A percentile compares a stretch with the other conserved stretches of the same genome.
These are phyloP conservation scores for Salisapilia sapeloensis DNA, from an alignment of 352 stramenopile species.

Conservation along the genomic window DNA sequence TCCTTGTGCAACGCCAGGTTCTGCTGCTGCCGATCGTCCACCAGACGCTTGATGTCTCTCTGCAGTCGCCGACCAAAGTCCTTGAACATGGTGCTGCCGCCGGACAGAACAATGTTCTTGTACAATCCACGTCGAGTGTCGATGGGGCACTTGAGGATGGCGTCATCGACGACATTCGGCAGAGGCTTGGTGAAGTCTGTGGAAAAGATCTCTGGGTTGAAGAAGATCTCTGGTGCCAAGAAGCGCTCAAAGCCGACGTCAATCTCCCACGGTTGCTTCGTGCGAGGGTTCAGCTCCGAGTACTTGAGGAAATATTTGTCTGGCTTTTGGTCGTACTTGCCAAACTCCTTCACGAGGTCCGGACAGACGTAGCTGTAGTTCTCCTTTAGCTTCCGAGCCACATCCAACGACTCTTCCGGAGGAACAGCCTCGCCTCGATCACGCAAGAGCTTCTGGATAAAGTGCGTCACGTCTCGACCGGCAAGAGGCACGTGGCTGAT, in stretches of 20 bases:
- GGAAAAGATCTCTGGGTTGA: constrained; percentile 94
- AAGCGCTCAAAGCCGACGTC: constrained; percentile 91
- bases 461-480: constrained; percentile 89
- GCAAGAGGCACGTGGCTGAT: constrained; percentile 92
- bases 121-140: constrained; percentile 88
- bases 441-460: constrained; percentile 88
- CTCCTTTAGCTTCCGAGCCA: constrained; percentile 88
- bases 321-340: constrained; percentile 89
- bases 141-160: constrained; percentile 92
- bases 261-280: constrained; percentile 73
- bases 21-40: constrained; percentile 77
- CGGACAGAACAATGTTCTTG: constrained; percentile 94
- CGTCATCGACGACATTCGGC: constrained; percentile 88
- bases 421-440: constrained; percentile 85
- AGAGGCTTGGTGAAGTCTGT: constrained; percentile 87
- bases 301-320: constrained; percentile 87
- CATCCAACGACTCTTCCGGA: constrained; percentile 83
- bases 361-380: constrained; percentile 91
- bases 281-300: constrained; percentile 53
- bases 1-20: constrained; percentile 75
- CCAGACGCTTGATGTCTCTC: constrained; percentile 88
- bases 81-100: constrained; percentile 95
- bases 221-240: constrained; percentile 92
- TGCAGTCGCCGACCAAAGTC: constrained; percentile 89
- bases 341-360: constrained; percentile 91